Evolutionary conservation across 1,139 yeast species (phyloP).

Genomic region (Yamadazyma songkhlaensis): DNA sequence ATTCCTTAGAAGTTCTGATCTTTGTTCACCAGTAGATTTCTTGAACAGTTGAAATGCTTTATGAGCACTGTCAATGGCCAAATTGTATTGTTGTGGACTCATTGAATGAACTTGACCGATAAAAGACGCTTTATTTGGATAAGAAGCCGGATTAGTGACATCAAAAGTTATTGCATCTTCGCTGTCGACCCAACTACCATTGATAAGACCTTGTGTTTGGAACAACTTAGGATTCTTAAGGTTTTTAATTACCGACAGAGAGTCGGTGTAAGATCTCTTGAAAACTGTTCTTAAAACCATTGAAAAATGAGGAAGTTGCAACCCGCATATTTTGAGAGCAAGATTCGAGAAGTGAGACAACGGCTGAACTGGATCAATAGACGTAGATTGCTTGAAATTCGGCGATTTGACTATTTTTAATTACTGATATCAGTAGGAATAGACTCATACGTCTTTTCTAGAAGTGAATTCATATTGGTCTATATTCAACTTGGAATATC

Average conservation of each 20-base stretch:
- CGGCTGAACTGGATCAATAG: too few species aligned
- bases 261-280: conserved; percentile 8
- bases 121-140: conserved; percentile 24
- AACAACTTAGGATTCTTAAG: conserved; percentile 14
- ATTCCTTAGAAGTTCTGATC: conserved; percentile 36
- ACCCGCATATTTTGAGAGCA: conserved; percentile 2
- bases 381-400: too few species aligned
- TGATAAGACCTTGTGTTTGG: conserved; percentile 38
- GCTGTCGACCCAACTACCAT: conserved; percentile 43
- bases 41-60: conserved; percentile 35
- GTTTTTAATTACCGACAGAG: conserved; percentile 5
- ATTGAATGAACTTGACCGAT: conserved; percentile 41
- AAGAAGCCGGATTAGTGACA: conserved; percentile 46
- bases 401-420: too few species aligned
- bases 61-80: conserved; percentile 39
- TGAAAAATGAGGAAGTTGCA: neutral
- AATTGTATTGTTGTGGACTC: conserved; percentile 29
- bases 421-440: too few species aligned
- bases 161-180: conserved; percentile 24
- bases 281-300: neutral
- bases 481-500: too few species aligned
- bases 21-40: conserved; percentile 35
- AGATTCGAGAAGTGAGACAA: too few species aligned
- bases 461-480: too few species aligned
- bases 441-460: too few species aligned